A percentile compares a stretch with the other conserved stretches of the same genome.
These are phyloP conservation scores for Daldinia concentrica DNA, from an alignment of 495 filamentous ascomycete genomes.

Conservation along the genomic window DNA sequence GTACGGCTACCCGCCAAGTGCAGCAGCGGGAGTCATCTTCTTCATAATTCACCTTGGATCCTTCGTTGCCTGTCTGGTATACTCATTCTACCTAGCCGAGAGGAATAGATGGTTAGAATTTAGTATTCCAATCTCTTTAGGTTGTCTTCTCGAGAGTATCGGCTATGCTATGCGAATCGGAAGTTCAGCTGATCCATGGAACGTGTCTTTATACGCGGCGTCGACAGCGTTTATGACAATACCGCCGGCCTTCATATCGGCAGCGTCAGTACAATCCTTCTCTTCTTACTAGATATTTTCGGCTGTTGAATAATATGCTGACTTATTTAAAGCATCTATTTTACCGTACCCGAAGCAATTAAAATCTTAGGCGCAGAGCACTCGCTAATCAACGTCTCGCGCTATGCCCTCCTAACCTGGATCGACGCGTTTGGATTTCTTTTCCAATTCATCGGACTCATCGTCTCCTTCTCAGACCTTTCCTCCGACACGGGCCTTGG, in stretches of 20 bases:
- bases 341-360: slow-evolving; percentile 32
- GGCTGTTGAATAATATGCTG: slow-evolving; percentile 2
- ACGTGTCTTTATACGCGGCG: slow-evolving; percentile 33
- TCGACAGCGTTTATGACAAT: slow-evolving; percentile 36
- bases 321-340: slow-evolving; percentile 32
- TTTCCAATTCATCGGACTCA: slow-evolving; percentile 29
- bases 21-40: slow-evolving; percentile 31
- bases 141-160: slow-evolving; percentile 29
- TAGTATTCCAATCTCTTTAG: slow-evolving; percentile 32
- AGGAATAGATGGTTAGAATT: slow-evolving; percentile 34
- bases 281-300: not conserved
- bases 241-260: slow-evolving; percentile 33
- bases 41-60: slow-evolving; percentile 31
- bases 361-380: slow-evolving; percentile 35
- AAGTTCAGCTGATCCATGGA: slow-evolving; percentile 35
- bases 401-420: slow-evolving; percentile 30
- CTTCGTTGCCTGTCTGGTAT: slow-evolving; percentile 27
- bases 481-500: slow-evolving; percentile 34
- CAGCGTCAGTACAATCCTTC: slow-evolving; percentile 25
- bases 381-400: slow-evolving; percentile 19
- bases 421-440: slow-evolving; percentile 33
- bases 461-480: slow-evolving; percentile 40
- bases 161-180: slow-evolving; percentile 30
- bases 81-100: slow-evolving; percentile 33
- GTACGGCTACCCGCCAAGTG: slow-evolving; percentile 39